Evolutionary conservation across 2,329 filamentous ascomycete genomes (phyloP).

Genomic region (Ramichloridium luteum): DNA sequence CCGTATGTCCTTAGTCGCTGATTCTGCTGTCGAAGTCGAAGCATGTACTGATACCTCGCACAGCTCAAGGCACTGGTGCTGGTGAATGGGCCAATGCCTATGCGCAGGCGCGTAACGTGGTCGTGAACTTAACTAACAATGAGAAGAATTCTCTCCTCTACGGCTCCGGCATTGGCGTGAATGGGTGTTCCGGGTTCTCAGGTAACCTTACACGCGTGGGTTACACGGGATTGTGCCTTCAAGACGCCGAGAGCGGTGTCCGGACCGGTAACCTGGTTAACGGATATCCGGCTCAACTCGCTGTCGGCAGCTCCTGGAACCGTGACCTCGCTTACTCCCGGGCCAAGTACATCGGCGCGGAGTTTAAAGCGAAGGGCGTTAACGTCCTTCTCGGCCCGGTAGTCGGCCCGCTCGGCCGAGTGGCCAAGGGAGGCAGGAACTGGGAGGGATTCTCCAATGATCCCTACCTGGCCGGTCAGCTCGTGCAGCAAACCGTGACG

Average conservation of each 20-base stretch:
- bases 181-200: slow-evolving; percentile 26
- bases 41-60: too few species aligned
- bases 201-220: slow-evolving; percentile 26
- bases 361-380: slow-evolving; percentile 24
- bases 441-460: slow-evolving; percentile 22
- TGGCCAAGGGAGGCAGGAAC: slow-evolving; percentile 22
- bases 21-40: too few species aligned
- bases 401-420: slow-evolving; percentile 21
- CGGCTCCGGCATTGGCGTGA: slow-evolving; percentile 11
- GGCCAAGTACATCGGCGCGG: slow-evolving; percentile 23
- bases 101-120: slow-evolving; percentile 27
- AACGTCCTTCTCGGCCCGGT: slow-evolving; percentile 23
- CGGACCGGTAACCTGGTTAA: slow-evolving; percentile 22
- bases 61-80: slow-evolving; percentile 12
- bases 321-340: slow-evolving; percentile 23
- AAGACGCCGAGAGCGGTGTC: slow-evolving; percentile 28
- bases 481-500: slow-evolving; percentile 19
- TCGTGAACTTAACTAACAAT: slow-evolving; percentile 27
- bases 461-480: slow-evolving; percentile 20
- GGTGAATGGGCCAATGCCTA: slow-evolving; percentile 28
- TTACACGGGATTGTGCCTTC: slow-evolving; percentile 26
- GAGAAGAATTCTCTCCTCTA: slow-evolving; percentile 31
- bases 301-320: slow-evolving; percentile 31
- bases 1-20: slow-evolving; percentile 10
- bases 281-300: slow-evolving; percentile 27